phyloP scores from a whole-genome alignment of 768 basidiomycete genomes.

The Strobilomyces dryophilus region DNA sequence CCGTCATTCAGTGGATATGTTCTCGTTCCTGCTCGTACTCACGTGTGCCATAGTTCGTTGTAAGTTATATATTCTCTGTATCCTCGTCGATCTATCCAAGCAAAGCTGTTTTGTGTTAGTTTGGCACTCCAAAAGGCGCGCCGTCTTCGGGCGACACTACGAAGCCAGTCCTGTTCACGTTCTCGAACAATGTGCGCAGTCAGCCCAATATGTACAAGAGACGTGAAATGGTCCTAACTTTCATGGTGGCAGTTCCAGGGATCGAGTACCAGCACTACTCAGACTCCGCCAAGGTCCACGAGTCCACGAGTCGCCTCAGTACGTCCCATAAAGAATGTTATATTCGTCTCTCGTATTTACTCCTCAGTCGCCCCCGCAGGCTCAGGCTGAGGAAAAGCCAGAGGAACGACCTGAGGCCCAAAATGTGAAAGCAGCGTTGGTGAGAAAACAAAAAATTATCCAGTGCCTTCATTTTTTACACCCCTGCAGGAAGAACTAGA shows the following conservation, averaged over 20 bases:
- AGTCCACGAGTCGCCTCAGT: background rate
- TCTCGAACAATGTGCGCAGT: conserved; percentile 1
- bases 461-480: background rate
- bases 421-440: conserved; percentile 4
- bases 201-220: background rate
- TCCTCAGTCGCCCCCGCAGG: background rate
- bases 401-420: background rate
- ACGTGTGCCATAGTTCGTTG: background rate
- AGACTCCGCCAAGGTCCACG: background rate
- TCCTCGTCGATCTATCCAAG: background rate
- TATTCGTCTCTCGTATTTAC: background rate
- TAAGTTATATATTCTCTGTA: background rate
- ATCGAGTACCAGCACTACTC: background rate
- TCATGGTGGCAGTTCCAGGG: background rate
- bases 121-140: conserved; percentile 4
- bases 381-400: background rate
- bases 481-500: conserved; percentile 5
- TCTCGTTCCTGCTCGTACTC: background rate
- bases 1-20: too few relatives aligned
- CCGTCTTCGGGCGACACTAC: background rate
- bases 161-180: conserved; percentile 3
- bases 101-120: background rate
- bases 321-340: background rate
- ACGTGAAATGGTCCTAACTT: background rate
- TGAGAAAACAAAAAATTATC: background rate